Evolutionary conservation across 2,329 filamentous ascomycete species (phyloP).

Genomic region (Nothophaeocryptopus gaeumannii): DNA sequence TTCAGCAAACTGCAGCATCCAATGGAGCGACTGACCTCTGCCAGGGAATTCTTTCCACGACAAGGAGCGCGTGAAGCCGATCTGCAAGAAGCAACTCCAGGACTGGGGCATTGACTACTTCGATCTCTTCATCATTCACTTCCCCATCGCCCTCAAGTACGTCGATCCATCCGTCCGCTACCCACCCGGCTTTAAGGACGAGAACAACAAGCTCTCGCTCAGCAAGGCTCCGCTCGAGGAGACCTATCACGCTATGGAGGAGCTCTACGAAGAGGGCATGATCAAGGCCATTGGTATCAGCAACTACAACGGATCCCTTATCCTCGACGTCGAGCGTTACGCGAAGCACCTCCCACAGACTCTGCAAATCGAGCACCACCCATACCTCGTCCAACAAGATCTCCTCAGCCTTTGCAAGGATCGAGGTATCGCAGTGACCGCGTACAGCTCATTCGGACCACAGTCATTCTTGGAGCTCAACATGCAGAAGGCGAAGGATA

Average conservation of each 20-base stretch:
- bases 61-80: slow-evolving; percentile 69
- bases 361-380: slow-evolving; percentile 88
- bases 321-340: slow-evolving; percentile 78
- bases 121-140: slow-evolving; percentile 78
- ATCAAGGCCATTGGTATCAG: slow-evolving; percentile 73
- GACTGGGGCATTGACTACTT: slow-evolving; percentile 88
- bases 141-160: slow-evolving; percentile 80
- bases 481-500: slow-evolving; percentile 64
- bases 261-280: slow-evolving; percentile 65
- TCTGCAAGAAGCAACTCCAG: slow-evolving; percentile 71
- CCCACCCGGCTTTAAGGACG: slow-evolving; percentile 71
- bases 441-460: slow-evolving; percentile 81
- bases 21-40: background rate
- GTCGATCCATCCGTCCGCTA: slow-evolving; percentile 76
- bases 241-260: slow-evolving; percentile 80
- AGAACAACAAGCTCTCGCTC: slow-evolving; percentile 62
- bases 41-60: slow-evolving; percentile 75
- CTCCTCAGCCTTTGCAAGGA: slow-evolving; percentile 67
- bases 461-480: slow-evolving; percentile 75
- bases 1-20: background rate
- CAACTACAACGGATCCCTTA: slow-evolving; percentile 76
- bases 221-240: slow-evolving; percentile 72
- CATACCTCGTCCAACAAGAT: slow-evolving; percentile 74
- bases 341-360: slow-evolving; percentile 71
- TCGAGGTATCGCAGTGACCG: slow-evolving; percentile 71